phyloP scores from a whole-genome alignment of 2,329 filamentous ascomycete genomes.

The Colletotrichum ledebouriae region DNA sequence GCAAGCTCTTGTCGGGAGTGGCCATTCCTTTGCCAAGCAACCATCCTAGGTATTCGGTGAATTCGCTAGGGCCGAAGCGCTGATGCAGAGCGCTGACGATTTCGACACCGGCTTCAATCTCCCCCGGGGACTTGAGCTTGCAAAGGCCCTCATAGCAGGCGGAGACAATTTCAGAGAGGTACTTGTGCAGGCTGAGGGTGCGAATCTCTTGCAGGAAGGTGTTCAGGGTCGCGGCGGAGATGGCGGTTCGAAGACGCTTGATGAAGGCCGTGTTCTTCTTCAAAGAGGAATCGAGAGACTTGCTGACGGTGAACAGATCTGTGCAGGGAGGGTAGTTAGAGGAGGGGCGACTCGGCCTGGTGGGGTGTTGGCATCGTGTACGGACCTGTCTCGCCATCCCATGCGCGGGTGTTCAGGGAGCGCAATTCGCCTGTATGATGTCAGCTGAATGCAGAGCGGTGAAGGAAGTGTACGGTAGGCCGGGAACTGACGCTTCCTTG shows the following conservation, averaged over 20 bases:
- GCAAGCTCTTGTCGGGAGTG: slow-evolving; percentile 85
- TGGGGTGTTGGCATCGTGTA: slow-evolving; percentile 43
- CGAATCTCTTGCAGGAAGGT: slow-evolving; percentile 93
- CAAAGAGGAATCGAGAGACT: slow-evolving; percentile 90
- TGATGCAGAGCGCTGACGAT: slow-evolving; percentile 96
- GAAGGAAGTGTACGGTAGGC: not conserved
- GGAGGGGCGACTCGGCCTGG: slow-evolving; percentile 20
- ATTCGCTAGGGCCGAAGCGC: slow-evolving; percentile 90
- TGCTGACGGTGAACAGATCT: slow-evolving; percentile 84
- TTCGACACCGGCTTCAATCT: slow-evolving; percentile 92
- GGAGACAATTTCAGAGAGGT: slow-evolving; percentile 95
- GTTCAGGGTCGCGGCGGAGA: slow-evolving; percentile 81
- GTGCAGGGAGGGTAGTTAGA: slow-evolving; percentile 36
- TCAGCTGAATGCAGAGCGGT: slow-evolving; percentile 17
- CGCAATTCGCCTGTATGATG: slow-evolving; percentile 82
- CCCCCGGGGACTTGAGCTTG: slow-evolving; percentile 90
- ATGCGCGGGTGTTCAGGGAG: slow-evolving; percentile 87
- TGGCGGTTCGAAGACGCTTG: slow-evolving; percentile 91
- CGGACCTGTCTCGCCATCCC: slow-evolving; percentile 88
- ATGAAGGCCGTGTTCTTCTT: slow-evolving; percentile 99
- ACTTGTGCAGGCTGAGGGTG: slow-evolving; percentile 92
- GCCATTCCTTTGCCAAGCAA: slow-evolving; percentile 90
- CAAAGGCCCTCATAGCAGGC: slow-evolving; percentile 95
- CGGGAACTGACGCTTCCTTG: slow-evolving; percentile 70
- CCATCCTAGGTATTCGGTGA: slow-evolving; percentile 93